Conservation (phyloP, 306 rosid genomes). For the Pachyrhizus erosus region DNA sequence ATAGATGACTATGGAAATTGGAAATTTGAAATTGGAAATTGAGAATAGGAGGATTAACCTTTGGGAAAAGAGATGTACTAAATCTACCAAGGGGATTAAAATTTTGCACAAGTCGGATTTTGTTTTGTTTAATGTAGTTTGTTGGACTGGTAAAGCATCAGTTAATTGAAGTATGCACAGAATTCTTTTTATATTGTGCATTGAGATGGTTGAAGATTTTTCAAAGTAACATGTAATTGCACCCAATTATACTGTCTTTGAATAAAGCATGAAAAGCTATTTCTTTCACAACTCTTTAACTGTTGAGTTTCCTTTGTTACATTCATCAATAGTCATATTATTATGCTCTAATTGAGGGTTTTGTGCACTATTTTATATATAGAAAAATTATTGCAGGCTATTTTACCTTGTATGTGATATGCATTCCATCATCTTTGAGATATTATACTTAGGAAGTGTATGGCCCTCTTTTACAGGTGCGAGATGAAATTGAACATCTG, state of each 20-base stretch:
- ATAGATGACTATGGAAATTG: neutral
- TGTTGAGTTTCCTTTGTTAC: slow-evolving; percentile 1
- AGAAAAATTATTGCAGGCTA: neutral
- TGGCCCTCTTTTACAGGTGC: slow-evolving; percentile 63
- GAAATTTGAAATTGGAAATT: slow-evolving; percentile 33
- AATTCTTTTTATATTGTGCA: neutral
- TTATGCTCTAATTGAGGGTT: slow-evolving; percentile 4
- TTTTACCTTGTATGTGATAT: slow-evolving; percentile 20
- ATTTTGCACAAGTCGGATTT: neutral
- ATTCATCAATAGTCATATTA: slow-evolving; percentile 1
- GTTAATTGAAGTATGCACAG: no score
- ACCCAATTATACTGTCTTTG: neutral
- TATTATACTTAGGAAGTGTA: slow-evolving; percentile 31
- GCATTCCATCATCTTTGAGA: slow-evolving; percentile 33
- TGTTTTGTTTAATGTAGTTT: neutral
- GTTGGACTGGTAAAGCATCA: neutral
- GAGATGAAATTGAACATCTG: slow-evolving; percentile 95
- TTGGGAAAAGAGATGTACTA: neutral
- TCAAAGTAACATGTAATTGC: neutral
- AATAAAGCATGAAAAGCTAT: slow-evolving; percentile 12
- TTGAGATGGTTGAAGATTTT: slow-evolving; percentile 22
- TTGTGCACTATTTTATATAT: neutral
- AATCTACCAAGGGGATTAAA: no score
- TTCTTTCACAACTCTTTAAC: neutral
- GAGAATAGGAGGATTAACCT: neutral